These are phyloP conservation scores for Arxiozyma telluris DNA, from an alignment of 1,139 yeast species.

Conservation along the genomic window DNA sequence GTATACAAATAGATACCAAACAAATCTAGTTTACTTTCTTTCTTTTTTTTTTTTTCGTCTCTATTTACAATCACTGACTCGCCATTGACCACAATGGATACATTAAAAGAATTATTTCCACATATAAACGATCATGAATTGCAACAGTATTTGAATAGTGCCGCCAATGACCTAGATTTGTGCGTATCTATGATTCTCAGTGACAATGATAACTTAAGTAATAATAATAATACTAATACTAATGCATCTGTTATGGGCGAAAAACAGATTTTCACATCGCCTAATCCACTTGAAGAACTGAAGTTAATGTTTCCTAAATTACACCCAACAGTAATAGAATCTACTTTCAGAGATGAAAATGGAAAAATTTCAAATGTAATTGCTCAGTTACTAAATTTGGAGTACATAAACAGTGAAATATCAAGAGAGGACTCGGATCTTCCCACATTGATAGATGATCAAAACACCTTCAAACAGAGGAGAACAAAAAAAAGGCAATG, in stretches of 20 bases:
- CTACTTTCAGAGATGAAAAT: slow-evolving; percentile 8
- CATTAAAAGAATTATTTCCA: slow-evolving; percentile 19
- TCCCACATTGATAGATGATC: background rate
- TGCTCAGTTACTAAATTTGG: slow-evolving; percentile 13
- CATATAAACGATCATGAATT: slow-evolving; percentile 9
- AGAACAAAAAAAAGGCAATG: slow-evolving; percentile 8
- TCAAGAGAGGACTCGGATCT: background rate
- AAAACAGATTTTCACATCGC: background rate
- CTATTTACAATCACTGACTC: background rate
- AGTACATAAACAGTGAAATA: slow-evolving; percentile 3
- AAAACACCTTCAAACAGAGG: background rate
- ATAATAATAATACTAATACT: slow-evolving; percentile 2
- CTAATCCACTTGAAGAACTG: background rate
- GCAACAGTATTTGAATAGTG: slow-evolving; percentile 13
- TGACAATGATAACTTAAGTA: slow-evolving; percentile 1
- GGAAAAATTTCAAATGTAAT: background rate
- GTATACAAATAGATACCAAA: too few species aligned
- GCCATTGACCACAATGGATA: background rate
- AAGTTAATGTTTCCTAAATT: slow-evolving; percentile 13
- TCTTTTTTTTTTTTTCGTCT: too few species aligned
- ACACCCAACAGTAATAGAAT: slow-evolving; percentile 2
- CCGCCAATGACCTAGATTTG: slow-evolving; percentile 19
- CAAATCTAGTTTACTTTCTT: too few species aligned
- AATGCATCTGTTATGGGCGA: background rate
- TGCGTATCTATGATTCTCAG: slow-evolving; percentile 23